phyloP scores from a whole-genome alignment of 2,329 filamentous ascomycete species.

The Ceratocystis ficicola region DNA sequence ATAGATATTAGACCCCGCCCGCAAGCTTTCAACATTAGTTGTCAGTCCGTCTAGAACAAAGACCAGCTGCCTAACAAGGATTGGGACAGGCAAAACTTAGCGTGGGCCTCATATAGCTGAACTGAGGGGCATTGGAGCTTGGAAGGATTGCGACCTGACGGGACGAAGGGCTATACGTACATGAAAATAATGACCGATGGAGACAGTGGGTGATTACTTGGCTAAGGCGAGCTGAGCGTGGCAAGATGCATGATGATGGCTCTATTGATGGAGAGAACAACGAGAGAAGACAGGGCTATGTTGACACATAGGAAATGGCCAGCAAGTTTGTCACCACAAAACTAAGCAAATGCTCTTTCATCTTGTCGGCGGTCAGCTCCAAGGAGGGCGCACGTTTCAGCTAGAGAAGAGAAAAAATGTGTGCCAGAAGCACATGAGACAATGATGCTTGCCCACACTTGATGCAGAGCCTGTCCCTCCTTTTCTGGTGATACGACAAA shows the following conservation, averaged over 20 bases:
- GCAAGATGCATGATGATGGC: neutral
- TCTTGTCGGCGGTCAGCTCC: neutral
- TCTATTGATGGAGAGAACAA: neutral
- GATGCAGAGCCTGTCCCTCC: neutral
- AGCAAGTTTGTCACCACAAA: neutral
- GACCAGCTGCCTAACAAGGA: slow-evolving; percentile 6
- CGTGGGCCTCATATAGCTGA: slow-evolving; percentile 5
- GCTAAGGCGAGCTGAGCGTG: neutral
- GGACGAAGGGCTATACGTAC: neutral
- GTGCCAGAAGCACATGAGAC: neutral
- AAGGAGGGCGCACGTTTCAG: neutral
- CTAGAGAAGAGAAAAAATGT: neutral
- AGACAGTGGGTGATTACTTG: neutral
- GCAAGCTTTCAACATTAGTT: neutral
- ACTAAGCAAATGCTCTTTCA: neutral
- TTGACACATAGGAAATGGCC: neutral
- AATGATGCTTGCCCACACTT: neutral
- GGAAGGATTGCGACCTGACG: slow-evolving; percentile 7
- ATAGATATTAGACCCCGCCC: neutral
- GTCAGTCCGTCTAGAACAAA: neutral
- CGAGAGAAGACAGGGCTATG: neutral
- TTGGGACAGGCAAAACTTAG: slow-evolving; percentile 1
- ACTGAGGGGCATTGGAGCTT: slow-evolving; percentile 4
- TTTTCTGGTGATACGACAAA: neutral
- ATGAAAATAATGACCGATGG: neutral